Conservation (phyloP, 2,329 filamentous ascomycete species). For the Ophiocordyceps robertsii region DNA sequence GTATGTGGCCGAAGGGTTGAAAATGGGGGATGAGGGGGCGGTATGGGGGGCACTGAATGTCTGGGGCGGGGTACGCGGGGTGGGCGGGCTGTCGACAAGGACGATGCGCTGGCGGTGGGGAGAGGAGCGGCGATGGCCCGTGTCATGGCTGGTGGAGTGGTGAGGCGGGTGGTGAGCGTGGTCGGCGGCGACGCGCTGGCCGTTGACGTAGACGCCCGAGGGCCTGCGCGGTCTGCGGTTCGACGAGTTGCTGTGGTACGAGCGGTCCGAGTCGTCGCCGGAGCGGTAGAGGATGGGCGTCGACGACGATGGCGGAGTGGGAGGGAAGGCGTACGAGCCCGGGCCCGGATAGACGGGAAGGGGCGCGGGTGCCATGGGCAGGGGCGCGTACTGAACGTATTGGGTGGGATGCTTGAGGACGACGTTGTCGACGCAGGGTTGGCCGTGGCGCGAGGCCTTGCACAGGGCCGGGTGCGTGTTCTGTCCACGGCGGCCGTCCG, state of each 20-base stretch:
- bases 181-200: slow-evolving; percentile 16
- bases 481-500: slow-evolving; percentile 25
- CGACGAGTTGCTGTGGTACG: slow-evolving; percentile 13
- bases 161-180: slow-evolving; percentile 20
- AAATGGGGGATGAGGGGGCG: slow-evolving; percentile 23
- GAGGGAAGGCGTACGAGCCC: slow-evolving; percentile 16
- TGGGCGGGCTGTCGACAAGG: slow-evolving; percentile 30
- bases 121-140: slow-evolving; percentile 3
- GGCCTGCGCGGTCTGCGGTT: not conserved
- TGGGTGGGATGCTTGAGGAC: slow-evolving; percentile 27
- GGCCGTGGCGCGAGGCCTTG: slow-evolving; percentile 22
- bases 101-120: slow-evolving; percentile 27
- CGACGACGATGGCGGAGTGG: slow-evolving; percentile 23
- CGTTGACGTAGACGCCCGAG: not conserved
- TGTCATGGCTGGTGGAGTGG: slow-evolving; percentile 18
- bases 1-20: slow-evolving; percentile 9
- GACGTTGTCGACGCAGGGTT: slow-evolving; percentile 27
- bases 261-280: slow-evolving; percentile 23
- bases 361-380: slow-evolving; percentile 1
- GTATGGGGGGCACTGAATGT: slow-evolving; percentile 24
- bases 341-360: slow-evolving; percentile 13
- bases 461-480: slow-evolving; percentile 23
- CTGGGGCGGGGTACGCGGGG: slow-evolving; percentile 32
- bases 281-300: slow-evolving; percentile 20
- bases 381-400: slow-evolving; percentile 10